Evolutionary conservation across 2,329 filamentous ascomycete species (phyloP), one percentile per base, ranked within the genome.

Genomic region (Ophiostoma populinum): DNA sequence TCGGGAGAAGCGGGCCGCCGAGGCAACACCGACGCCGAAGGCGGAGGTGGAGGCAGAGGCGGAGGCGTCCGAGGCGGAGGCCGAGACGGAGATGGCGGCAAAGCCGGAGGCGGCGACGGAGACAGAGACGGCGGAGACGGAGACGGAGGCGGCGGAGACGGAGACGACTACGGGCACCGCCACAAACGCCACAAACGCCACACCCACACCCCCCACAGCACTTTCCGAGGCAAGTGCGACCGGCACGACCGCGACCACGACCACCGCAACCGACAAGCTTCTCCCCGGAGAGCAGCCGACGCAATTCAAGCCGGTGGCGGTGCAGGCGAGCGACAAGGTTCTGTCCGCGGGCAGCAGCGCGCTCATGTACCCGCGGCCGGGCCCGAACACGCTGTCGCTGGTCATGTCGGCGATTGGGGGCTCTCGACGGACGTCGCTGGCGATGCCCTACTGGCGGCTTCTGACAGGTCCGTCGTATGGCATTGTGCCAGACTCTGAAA

Each of bases 381-480:
- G 62, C 15, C 56, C 54, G 25, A 74, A 75, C 45, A 63, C 66
- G 3, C 65, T 98, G 2, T 77, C 77, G 1, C 53, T 92, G 29
- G 50, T 92, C 15, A 54, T 92, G 27, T 60, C 70, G 30, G 66
- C 75, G 6, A 69, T 82, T 34, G 56, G 64, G 10, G 63, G 68
- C 21, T 65, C 75, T 21, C 65, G 68, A 34, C 63, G 69, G 35
- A 69, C 70, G 7, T 63, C 66, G 11, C 55, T 68, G n/a, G 79
- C 73, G n/a, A 55, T 67, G 35, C 64, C 64, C 21, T 95, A 94
- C 54, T 95, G 86, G 86, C 60, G 76, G 13, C 50, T 76, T 6
- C 58, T 94, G 38, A 80, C 76, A 6, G 51, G 61, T 2, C 54
- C 62, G 11, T 54, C 62, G 10, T 65, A 72, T 50, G 55, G 56